Conservation (phyloP, 31 red algal genomes). For the Endocladia muricata region DNA sequence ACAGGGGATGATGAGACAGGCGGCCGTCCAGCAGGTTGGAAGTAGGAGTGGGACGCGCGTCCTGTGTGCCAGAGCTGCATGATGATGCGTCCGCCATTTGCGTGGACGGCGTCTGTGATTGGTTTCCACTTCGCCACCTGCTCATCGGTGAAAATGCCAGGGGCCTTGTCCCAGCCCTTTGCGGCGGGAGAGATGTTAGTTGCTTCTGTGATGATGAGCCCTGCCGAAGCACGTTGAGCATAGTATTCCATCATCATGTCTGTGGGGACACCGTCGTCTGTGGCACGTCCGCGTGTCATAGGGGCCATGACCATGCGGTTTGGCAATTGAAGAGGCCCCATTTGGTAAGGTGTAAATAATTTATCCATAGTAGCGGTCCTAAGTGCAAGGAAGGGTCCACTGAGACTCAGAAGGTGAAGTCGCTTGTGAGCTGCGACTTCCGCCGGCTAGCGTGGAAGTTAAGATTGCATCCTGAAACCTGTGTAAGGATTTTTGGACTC, state of each 20-base stretch:
- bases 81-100: slow-evolving; percentile 57
- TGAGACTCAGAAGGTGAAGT: too few species aligned
- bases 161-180: slow-evolving; percentile 51
- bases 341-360: slow-evolving; percentile 45
- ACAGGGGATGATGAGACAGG: too few species aligned
- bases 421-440: too few species aligned
- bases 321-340: slow-evolving; percentile 27
- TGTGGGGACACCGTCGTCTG: background rate
- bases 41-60: slow-evolving; percentile 49
- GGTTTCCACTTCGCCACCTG: slow-evolving; percentile 47
- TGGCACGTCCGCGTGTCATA: slow-evolving; percentile 72
- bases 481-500: too few species aligned
- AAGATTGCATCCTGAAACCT: too few species aligned
- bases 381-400: too few species aligned
- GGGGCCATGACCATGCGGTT: slow-evolving; percentile 89
- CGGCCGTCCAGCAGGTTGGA: too few species aligned
- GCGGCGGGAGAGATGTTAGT: slow-evolving; percentile 44
- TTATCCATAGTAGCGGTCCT: too few species aligned
- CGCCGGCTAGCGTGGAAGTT: too few species aligned
- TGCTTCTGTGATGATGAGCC: slow-evolving; percentile 80
- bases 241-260: slow-evolving; percentile 79
- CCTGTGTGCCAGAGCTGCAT: slow-evolving; percentile 89
- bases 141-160: slow-evolving; percentile 60
- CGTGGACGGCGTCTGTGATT: slow-evolving; percentile 67
- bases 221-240: slow-evolving; percentile 57